Percentiles rank a stretch among this genome's conserved stretches.
phyloP scores from a whole-genome alignment of 2,329 filamentous ascomycete genomes.

The Bisporella sp. region DNA sequence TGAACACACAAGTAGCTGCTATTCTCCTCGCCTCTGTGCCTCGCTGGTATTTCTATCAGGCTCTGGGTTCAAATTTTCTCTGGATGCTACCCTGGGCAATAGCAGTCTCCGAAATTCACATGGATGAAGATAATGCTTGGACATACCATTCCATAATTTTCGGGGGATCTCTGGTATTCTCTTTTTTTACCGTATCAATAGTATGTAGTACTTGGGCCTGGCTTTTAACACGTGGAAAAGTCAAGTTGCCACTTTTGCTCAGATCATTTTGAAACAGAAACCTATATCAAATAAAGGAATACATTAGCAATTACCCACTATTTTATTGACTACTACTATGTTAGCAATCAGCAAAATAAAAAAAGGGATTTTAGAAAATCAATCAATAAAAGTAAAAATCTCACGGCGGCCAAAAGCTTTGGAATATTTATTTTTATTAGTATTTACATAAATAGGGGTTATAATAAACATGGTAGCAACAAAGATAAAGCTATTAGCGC shows the following conservation, averaged over 20 bases:
- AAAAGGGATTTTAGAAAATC: too few species aligned
- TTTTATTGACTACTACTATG: too few species aligned
- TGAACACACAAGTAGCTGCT: conserved; percentile 57
- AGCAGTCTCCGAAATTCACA: conserved; percentile 41
- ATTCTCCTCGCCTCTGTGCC: conserved; percentile 56
- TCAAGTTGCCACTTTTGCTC: not conserved
- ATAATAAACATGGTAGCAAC: too few species aligned
- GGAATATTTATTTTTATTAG: too few species aligned
- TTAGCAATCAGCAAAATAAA: too few species aligned
- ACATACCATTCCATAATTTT: conserved; percentile 58
- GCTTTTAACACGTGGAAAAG: conserved; percentile 11
- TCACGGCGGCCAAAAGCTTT: too few species aligned
- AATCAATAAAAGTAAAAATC: too few species aligned
- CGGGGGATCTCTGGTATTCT: conserved; percentile 61
- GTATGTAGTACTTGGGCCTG: conserved; percentile 14
- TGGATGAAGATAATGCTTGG: conserved; percentile 43
- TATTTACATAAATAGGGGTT: too few species aligned
- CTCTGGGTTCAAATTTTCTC: conserved; percentile 56
- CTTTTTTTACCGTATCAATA: conserved; percentile 35
- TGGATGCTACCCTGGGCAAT: conserved; percentile 69
- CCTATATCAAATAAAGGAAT: too few species aligned
- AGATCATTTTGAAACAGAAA: too few species aligned
- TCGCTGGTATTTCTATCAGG: conserved; percentile 62
- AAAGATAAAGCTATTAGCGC: too few species aligned
- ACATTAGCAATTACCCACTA: too few species aligned